Conservation (phyloP, 768 basidiomycete species). For the Lactarius pseudohatsudake region DNA sequence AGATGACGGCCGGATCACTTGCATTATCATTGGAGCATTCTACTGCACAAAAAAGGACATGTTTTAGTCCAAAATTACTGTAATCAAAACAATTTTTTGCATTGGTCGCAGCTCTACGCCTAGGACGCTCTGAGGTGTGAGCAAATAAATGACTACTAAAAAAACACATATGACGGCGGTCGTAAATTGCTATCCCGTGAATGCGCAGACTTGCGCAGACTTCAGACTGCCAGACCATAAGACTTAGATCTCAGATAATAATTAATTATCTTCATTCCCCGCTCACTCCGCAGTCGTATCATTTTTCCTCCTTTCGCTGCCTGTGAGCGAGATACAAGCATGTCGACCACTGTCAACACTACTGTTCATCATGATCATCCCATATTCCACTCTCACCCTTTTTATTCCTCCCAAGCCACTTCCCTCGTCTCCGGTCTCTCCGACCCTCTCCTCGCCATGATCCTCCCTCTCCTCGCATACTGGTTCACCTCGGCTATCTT, state of each 20-base stretch:
- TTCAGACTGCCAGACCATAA: too few species aligned
- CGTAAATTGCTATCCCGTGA: neutral
- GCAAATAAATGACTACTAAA: neutral
- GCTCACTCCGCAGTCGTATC: neutral
- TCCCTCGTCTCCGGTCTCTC: slow-evolving; percentile 56
- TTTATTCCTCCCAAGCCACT: slow-evolving; percentile 52
- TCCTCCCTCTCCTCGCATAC: slow-evolving; percentile 77
- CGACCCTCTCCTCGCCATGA: slow-evolving; percentile 70
- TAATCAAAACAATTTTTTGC: too few species aligned
- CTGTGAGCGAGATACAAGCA: neutral
- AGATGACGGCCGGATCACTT: neutral
- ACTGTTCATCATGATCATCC: neutral
- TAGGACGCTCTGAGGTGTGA: neutral
- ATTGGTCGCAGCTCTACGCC: too few species aligned
- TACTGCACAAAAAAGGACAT: neutral
- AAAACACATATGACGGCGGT: neutral
- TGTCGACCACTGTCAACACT: neutral
- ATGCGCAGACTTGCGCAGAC: neutral
- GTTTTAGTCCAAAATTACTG: neutral
- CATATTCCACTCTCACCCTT: slow-evolving; percentile 38
- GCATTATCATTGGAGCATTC: neutral
- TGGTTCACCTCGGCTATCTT: slow-evolving; percentile 83
- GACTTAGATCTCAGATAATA: too few species aligned
- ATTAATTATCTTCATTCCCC: neutral
- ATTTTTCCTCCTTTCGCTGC: too few species aligned